A percentile compares a stretch with the other conserved stretches of the same genome.
Evolutionary conservation across 805 yeast species (phyloP).

Genomic region (Zygosaccharomyces bailii): DNA sequence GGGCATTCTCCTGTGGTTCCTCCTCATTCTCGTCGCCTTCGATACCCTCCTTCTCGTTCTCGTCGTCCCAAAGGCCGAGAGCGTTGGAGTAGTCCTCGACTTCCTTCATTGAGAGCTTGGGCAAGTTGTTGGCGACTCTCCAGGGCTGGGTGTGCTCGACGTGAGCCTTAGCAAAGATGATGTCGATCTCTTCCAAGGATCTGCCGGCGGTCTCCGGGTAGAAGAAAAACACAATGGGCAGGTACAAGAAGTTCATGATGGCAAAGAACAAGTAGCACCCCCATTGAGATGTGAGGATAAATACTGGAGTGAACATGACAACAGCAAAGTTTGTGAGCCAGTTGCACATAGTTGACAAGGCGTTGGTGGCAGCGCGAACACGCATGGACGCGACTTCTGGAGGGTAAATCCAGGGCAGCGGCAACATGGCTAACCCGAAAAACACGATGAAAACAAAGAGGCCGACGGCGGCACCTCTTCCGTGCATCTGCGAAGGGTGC

Average conservation of each 20-base stretch:
- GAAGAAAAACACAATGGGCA: slow-evolving; percentile 61
- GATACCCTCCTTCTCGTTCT: slow-evolving; percentile 34
- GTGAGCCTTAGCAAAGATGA: slow-evolving; percentile 46
- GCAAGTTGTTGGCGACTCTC: slow-evolving; percentile 62
- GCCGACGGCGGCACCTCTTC: slow-evolving; percentile 65
- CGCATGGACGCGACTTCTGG: slow-evolving; percentile 61
- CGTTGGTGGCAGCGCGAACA: slow-evolving; percentile 58
- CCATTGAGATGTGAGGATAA: slow-evolving; percentile 50
- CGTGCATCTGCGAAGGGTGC: slow-evolving; percentile 39
- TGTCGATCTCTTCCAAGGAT: slow-evolving; percentile 71
- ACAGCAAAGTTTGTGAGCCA: slow-evolving; percentile 65
- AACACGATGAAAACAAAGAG: slow-evolving; percentile 52
- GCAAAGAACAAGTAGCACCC: slow-evolving; percentile 72
- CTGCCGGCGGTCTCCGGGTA: slow-evolving; percentile 80
- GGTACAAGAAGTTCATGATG: slow-evolving; percentile 53
- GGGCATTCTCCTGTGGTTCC: slow-evolving; percentile 8
- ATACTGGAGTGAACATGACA: slow-evolving; percentile 64
- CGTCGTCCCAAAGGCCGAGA: slow-evolving; percentile 52
- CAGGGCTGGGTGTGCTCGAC: slow-evolving; percentile 56
- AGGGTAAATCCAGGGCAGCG: slow-evolving; percentile 62
- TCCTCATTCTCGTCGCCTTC: slow-evolving; percentile 22
- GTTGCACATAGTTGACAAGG: slow-evolving; percentile 61
- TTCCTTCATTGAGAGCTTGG: slow-evolving; percentile 52
- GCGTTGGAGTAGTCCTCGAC: slow-evolving; percentile 58
- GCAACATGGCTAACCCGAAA: slow-evolving; percentile 53